These are phyloP conservation scores for Comarum palustre DNA, from an alignment of 306 rosid species.

Conservation along the genomic window DNA sequence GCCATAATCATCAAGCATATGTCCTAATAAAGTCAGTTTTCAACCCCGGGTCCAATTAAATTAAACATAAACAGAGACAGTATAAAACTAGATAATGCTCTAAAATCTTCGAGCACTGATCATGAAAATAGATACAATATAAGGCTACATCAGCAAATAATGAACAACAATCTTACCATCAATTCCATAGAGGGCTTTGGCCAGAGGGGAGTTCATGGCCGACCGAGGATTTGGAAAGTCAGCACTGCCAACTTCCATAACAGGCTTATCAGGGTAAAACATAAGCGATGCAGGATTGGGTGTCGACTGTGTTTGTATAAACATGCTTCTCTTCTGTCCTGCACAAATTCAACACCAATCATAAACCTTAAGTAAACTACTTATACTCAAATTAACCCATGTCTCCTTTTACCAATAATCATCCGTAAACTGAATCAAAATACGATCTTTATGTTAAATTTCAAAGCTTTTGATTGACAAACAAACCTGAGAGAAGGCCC, in stretches of 20 bases:
- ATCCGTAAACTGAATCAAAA: background rate
- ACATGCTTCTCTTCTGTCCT: constrained; percentile 69
- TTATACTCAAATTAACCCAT: background rate
- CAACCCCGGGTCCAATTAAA: background rate
- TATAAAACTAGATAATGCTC: background rate
- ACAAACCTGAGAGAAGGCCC: constrained; percentile 40
- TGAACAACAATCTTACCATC: constrained; percentile 45
- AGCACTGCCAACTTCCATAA: constrained; percentile 93
- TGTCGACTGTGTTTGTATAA: constrained; percentile 64
- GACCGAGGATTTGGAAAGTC: constrained; percentile 89
- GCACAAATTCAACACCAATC: constrained; percentile 4
- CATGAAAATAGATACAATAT: background rate
- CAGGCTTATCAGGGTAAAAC: constrained; percentile 64
- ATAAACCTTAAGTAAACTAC: background rate
- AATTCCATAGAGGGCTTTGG: constrained; percentile 68
- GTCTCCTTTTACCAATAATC: background rate
- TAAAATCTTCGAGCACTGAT: background rate
- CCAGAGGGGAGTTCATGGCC: constrained; percentile 82
- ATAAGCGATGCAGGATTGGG: constrained; percentile 67
- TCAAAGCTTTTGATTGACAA: background rate
- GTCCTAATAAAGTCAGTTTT: background rate
- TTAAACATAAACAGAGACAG: background rate
- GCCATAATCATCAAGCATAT: background rate
- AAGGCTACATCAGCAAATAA: background rate
- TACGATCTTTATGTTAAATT: background rate